A percentile compares a stretch with the other conserved stretches of the same genome.
Conservation (phyloP, 2,329 filamentous ascomycete genomes). For the Graphiopsis chlorocephala region DNA sequence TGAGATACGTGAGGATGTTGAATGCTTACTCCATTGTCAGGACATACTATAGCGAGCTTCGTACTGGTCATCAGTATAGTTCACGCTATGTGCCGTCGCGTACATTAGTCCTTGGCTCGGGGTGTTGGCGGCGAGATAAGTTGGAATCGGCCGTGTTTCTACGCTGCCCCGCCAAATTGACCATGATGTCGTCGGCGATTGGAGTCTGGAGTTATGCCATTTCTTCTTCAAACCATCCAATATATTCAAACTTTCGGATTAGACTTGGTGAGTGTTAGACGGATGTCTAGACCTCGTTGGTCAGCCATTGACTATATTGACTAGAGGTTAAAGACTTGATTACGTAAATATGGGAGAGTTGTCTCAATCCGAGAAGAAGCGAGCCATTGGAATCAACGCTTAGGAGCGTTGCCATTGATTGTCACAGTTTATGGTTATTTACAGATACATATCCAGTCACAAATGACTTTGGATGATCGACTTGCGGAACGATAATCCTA, state of each 20-base stretch:
- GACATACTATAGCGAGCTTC: neutral
- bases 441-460: neutral
- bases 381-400: neutral
- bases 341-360: neutral
- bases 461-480: neutral
- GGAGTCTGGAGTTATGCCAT: neutral
- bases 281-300: neutral
- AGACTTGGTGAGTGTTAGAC: neutral
- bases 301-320: neutral
- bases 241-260: neutral
- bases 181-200: neutral
- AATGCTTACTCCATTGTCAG: neutral
- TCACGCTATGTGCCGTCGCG: neutral
- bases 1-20: neutral
- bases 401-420: neutral
- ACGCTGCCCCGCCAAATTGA: neutral
- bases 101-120: conserved; percentile 4
- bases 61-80: neutral
- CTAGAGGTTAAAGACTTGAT: too few species aligned
- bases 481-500: neutral
- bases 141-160: neutral
- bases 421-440: neutral
- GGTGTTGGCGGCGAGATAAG: neutral
- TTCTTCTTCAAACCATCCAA: neutral
- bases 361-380: neutral